These are phyloP conservation scores for Coprinellus micaceus DNA, from an alignment of 768 basidiomycete species.

Conservation along the genomic window DNA sequence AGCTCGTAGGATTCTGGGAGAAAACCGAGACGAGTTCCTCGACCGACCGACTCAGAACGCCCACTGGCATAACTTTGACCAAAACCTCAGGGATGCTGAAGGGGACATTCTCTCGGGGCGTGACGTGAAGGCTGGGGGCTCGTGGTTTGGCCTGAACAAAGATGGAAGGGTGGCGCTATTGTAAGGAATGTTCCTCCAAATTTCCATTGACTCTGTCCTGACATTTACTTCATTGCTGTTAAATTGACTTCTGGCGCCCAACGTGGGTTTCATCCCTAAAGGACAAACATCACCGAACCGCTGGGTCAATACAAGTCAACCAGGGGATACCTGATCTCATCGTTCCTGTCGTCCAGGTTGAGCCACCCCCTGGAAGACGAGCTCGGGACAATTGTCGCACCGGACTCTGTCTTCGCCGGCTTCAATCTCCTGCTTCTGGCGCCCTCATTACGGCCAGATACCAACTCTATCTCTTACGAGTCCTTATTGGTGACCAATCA, in stretches of 20 bases:
- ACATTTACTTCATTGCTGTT: conserved; percentile 1
- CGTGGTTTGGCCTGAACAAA: conserved; percentile 75
- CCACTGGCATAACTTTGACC: conserved; percentile 63
- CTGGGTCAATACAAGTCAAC: conserved; percentile 46
- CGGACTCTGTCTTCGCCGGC: conserved; percentile 61
- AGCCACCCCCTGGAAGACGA: conserved; percentile 46
- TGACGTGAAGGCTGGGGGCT: conserved; percentile 70
- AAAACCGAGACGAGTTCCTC: conserved; percentile 75
- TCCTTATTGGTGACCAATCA: conserved; percentile 62
- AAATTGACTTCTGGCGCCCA: conserved; percentile 1
- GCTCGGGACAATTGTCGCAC: conserved; percentile 41
- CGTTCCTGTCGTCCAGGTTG: conserved; percentile 59
- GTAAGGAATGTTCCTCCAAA: conserved; percentile 40
- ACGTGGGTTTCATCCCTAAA: conserved; percentile 28
- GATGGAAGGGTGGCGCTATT: conserved; percentile 66
- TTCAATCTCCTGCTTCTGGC: conserved; percentile 76
- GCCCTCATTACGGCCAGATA: conserved; percentile 30
- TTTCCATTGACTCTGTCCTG: not conserved
- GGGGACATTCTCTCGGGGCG: conserved; percentile 65
- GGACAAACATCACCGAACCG: conserved; percentile 86
- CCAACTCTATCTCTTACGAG: conserved; percentile 41
- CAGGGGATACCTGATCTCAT: conserved; percentile 64
- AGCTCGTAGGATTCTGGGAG: conserved; percentile 58
- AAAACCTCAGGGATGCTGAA: conserved; percentile 15
- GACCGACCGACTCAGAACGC: conserved; percentile 63